Percentiles rank a stretch among this genome's conserved stretches.
phyloP scores from a whole-genome alignment of 352 stramenopile species.

The Phytophthora boehmeriae region DNA sequence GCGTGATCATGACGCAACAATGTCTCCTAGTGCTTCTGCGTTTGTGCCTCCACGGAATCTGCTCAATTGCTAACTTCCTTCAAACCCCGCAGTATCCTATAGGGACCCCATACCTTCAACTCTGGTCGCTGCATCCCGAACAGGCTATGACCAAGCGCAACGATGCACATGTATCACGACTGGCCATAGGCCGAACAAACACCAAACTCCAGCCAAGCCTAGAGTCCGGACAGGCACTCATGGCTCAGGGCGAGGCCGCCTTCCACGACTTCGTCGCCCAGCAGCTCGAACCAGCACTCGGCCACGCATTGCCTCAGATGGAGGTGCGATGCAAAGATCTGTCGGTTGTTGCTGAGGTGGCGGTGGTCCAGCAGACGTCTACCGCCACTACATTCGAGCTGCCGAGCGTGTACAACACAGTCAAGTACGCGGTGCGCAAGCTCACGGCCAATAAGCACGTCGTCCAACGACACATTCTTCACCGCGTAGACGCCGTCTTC shows the following conservation, averaged over 20 bases:
- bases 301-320: constrained; percentile 36
- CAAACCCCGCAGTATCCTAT: no score
- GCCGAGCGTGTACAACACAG: constrained; percentile 36
- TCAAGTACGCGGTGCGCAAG: constrained; percentile 23
- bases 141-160: no score
- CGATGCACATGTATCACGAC: no score
- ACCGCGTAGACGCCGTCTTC: constrained; percentile 39
- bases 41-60: no score
- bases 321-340: constrained; percentile 47
- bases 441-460: constrained; percentile 8
- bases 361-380: constrained; percentile 18
- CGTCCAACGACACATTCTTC: constrained; percentile 29
- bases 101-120: no score
- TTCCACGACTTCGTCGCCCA: constrained; percentile 34
- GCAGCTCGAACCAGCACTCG: constrained; percentile 29
- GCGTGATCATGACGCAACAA: no score
- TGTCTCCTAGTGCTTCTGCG: no score
- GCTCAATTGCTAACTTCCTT: no score
- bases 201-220: constrained; percentile 13
- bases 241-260: constrained; percentile 26
- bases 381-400: constrained; percentile 14
- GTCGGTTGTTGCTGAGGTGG: constrained; percentile 35
- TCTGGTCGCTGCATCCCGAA: no score
- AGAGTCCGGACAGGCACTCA: constrained; percentile 25
- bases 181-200: neutral